Conservation (phyloP, 768 basidiomycete genomes). For the Lactarius hatsudake region DNA sequence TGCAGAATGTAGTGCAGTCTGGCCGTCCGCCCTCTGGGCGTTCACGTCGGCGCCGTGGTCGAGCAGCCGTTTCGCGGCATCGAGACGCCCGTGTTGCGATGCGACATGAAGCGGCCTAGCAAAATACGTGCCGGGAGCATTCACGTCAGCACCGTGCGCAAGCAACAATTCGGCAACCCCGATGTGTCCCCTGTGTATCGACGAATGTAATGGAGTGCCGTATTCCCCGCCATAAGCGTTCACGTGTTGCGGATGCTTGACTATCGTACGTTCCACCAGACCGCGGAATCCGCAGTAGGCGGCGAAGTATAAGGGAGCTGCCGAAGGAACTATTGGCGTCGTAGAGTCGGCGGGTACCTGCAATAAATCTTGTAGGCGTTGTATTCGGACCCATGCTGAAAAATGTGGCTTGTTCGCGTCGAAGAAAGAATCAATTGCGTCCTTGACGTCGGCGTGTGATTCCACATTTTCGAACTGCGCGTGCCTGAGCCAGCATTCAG, state of each 20-base stretch:
- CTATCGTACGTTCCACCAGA: neutral
- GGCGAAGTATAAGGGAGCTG: neutral
- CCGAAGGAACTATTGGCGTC: neutral
- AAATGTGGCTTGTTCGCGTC: neutral
- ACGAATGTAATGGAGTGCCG: neutral
- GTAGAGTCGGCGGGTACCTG: neutral
- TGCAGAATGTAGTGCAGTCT: neutral
- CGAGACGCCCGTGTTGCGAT: neutral
- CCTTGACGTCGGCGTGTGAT: neutral
- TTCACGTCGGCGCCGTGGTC: conserved; percentile 1
- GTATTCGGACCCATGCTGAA: neutral
- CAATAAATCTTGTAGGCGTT: neutral
- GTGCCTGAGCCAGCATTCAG: neutral
- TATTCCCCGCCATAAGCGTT: neutral
- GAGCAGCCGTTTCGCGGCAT: neutral
- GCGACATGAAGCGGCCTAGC: neutral
- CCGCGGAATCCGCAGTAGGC: neutral
- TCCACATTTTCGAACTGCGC: neutral
- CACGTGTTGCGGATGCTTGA: neutral
- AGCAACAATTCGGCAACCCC: neutral
- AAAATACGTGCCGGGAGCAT: neutral
- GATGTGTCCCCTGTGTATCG: neutral
- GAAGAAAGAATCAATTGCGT: neutral
- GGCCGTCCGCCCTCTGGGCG: neutral
- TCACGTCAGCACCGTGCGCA: neutral